Evolutionary conservation across 2,329 filamentous ascomycete genomes (phyloP).

Genomic region (Claviceps purpurea): DNA sequence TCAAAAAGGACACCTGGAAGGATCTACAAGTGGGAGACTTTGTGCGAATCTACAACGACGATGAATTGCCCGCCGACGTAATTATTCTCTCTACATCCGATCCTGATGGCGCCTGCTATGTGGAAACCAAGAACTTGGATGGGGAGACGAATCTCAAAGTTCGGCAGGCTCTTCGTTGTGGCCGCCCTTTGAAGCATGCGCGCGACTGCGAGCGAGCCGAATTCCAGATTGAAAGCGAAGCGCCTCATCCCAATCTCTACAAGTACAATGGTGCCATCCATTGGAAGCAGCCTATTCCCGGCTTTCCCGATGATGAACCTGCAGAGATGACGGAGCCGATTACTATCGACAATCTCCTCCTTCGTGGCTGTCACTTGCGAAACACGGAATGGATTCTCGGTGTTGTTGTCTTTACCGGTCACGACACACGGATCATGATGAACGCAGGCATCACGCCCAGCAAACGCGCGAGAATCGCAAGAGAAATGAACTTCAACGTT

Average conservation of each 20-base stretch:
- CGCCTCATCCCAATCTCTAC: conserved; percentile 87
- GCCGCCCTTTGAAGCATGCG: conserved; percentile 71
- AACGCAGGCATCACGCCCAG: conserved; percentile 91
- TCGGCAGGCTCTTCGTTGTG: conserved; percentile 77
- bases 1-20: conserved; percentile 93
- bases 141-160: conserved; percentile 97
- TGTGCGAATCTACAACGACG: conserved; percentile 89
- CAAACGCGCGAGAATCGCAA: conserved; percentile 81
- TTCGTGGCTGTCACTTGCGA: conserved; percentile 83
- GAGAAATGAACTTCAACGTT: conserved; percentile 94
- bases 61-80: conserved; percentile 87
- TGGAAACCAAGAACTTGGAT: conserved; percentile 96
- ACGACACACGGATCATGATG: conserved; percentile 98
- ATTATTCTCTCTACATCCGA: conserved; percentile 90
- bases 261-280: conserved; percentile 82
- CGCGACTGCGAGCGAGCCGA: conserved; percentile 82
- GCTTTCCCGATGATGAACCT: conserved; percentile 45
- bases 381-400: conserved; percentile 96
- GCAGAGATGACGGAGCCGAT: conserved; percentile 84
- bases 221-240: conserved; percentile 81
- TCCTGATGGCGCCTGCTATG: conserved; percentile 85
- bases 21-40: conserved; percentile 91
- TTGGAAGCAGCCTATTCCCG: conserved; percentile 64
- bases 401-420: conserved; percentile 84
- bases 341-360: conserved; percentile 84